Percentiles rank a stretch among this genome's conserved stretches.
phyloP scores from a whole-genome alignment of 2,329 filamentous ascomycete species.

The Aspergillus floridensis region DNA sequence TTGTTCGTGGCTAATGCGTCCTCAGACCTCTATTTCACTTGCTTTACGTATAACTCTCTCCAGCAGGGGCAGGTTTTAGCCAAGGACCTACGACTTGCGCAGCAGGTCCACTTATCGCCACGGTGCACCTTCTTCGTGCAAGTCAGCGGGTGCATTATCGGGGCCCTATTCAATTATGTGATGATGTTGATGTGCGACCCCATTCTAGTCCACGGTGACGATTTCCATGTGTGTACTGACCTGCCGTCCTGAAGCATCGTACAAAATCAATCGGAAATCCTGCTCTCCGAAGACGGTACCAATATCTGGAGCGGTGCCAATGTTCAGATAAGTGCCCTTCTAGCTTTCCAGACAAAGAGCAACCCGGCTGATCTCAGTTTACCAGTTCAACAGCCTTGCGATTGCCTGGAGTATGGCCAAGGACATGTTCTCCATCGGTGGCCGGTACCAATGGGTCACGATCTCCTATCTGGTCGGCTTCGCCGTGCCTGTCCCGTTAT shows the following conservation, averaged over 20 bases:
- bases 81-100: slow-evolving; percentile 2
- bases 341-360: neutral
- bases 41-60: slow-evolving; percentile 5
- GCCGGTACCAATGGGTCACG: slow-evolving; percentile 3
- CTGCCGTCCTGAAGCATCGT: neutral
- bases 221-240: neutral
- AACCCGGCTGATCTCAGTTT: neutral
- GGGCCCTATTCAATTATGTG: slow-evolving; percentile 2
- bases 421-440: slow-evolving; percentile 8
- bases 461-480: slow-evolving; percentile 6
- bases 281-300: slow-evolving; percentile 3
- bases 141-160: neutral
- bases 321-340: slow-evolving; percentile 1
- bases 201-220: neutral
- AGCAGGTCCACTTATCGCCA: slow-evolving; percentile 1
- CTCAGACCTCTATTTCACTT: slow-evolving; percentile 5
- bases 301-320: slow-evolving; percentile 6
- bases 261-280: neutral
- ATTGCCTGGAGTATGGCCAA: slow-evolving; percentile 7
- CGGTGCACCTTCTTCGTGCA: slow-evolving; percentile 5
- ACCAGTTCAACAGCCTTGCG: slow-evolving; percentile 5
- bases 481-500: slow-evolving; percentile 1
- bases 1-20: neutral
- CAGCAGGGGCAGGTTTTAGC: slow-evolving; percentile 2
- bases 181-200: slow-evolving; percentile 1